Base-by-base conservation (phyloP, 129 eudicot genomes). In the Flaveria bidentis region DNA sequence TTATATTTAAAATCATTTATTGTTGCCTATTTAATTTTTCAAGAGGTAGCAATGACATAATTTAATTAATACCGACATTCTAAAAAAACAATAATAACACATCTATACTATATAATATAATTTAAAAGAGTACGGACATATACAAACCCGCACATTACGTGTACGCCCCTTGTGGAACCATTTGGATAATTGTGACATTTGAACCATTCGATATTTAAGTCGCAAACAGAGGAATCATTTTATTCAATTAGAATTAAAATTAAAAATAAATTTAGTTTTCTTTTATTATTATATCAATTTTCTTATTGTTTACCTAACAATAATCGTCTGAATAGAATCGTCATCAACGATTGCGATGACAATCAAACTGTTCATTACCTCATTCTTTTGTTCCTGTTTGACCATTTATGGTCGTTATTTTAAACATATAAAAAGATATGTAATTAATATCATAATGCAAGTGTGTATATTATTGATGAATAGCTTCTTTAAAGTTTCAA, bases 151-250 rank as follows among this genome's bases (percentile, higher is more conserved):
- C 23, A 74, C 28, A 44, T 74, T 60, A 74, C 71, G 78, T 74
- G 78, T 74, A 67, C 18, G 36, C 56, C 60, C 39, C 2, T 44
- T 45, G 23, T 45, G 26, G n/a, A 61, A 42, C 60, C 78, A 74
- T 74, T 74, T 61, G 78, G 78, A 74, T 74, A 61, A 60, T 9
- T 22, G 60, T 28, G 58, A 74, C 68, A 74, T 74, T 60, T 52
- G 61, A 60, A 42, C 78, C 25, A 28, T 46, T 44, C 36, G 41
- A 60, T 60, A 60, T 60, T 60, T 25, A 60, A 60, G 41, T 60
- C 67, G 9, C n/a, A 41, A 60, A 60, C 67, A 60, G 28, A 60
- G 36, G 67, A 60, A 60, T 25, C 17, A 25, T 60, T 52, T 8
- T 52, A 16, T 52, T 52, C 58, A 36, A 36, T 0, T 36, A 36